Conservation (phyloP, 257 asterid species). For the Eucommia ulmoides region DNA sequence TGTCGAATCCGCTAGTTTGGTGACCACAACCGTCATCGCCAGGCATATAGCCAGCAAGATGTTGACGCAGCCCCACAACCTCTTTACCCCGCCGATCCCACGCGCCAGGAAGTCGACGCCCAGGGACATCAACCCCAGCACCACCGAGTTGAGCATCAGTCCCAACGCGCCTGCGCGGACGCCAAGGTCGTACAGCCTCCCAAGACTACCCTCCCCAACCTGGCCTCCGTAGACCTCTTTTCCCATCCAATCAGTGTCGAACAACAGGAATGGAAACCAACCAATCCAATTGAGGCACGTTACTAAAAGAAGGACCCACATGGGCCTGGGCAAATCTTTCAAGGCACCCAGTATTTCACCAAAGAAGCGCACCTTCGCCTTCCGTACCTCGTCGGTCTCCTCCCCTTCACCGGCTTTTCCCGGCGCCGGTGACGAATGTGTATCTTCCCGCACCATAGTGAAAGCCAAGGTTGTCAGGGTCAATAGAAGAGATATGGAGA, state of each 20-base stretch:
- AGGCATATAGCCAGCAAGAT: slow-evolving; percentile 55
- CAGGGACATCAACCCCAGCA: slow-evolving; percentile 54
- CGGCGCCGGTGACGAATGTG: background rate
- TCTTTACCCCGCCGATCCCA: slow-evolving; percentile 42
- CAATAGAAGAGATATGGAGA: slow-evolving; percentile 49
- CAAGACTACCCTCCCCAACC: slow-evolving; percentile 35
- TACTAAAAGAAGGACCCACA: slow-evolving; percentile 57
- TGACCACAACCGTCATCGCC: slow-evolving; percentile 51
- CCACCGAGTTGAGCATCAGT: slow-evolving; percentile 51
- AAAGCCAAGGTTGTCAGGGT: slow-evolving; percentile 34
- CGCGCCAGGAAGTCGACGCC: slow-evolving; percentile 41
- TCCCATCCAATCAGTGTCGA: too few species aligned
- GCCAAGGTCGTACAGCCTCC: slow-evolving; percentile 41
- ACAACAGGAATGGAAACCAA: slow-evolving; percentile 62
- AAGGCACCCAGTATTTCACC: slow-evolving; percentile 58
- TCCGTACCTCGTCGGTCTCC: too few species aligned
- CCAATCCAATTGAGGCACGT: slow-evolving; percentile 65
- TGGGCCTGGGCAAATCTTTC: slow-evolving; percentile 44
- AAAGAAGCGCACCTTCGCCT: too few species aligned
- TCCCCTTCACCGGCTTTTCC: background rate
- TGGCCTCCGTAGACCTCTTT: slow-evolving; percentile 55
- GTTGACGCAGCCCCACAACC: slow-evolving; percentile 62
- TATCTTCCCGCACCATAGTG: slow-evolving; percentile 18
- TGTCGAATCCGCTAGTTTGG: slow-evolving; percentile 43
- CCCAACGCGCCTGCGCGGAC: slow-evolving; percentile 84